A percentile compares a stretch with the other conserved stretches of the same genome.
These are phyloP conservation scores for Scutellaria minor DNA, from an alignment of 257 asterid species.

Conservation along the genomic window DNA sequence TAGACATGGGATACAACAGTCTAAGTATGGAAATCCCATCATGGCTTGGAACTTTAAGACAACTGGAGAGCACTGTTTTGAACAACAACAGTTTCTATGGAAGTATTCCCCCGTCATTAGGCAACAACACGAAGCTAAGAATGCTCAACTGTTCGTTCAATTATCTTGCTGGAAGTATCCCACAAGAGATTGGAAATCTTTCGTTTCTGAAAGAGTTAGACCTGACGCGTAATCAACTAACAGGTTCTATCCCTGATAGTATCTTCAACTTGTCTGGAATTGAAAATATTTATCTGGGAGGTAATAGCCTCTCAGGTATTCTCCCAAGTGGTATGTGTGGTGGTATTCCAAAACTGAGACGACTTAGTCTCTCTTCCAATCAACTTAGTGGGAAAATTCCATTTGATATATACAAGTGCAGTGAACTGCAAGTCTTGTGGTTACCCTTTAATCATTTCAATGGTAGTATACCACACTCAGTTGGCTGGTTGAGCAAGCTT, in stretches of 20 bases:
- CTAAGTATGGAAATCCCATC: conserved; percentile 49
- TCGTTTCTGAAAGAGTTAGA: conserved; percentile 33
- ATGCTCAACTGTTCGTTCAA: conserved; percentile 39
- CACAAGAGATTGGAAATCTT: conserved; percentile 41
- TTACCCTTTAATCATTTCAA: conserved; percentile 34
- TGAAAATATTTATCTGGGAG: conserved; percentile 23
- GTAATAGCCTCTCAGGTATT: conserved; percentile 32
- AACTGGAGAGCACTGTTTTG: conserved; percentile 39
- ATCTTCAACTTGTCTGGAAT: conserved; percentile 39
- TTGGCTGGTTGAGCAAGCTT: conserved; percentile 33
- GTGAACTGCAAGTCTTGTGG: conserved; percentile 12
- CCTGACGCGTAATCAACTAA: conserved; percentile 36
- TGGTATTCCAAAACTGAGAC: conserved; percentile 7
- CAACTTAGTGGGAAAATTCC: conserved; percentile 37
- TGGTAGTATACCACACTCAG: conserved; percentile 40
- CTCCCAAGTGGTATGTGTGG: conserved; percentile 32
- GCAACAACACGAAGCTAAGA: conserved; percentile 46
- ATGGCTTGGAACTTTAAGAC: conserved; percentile 45
- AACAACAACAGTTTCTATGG: conserved; percentile 53
- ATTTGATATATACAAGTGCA: conserved; percentile 37
- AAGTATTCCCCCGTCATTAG: conserved; percentile 43
- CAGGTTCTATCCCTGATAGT: conserved; percentile 36
- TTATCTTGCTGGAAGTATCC: conserved; percentile 45
- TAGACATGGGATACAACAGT: conserved; percentile 45
- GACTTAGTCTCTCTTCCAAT: conserved; percentile 23